Conservation (phyloP, 805 yeast species). For the Candida ficus region DNA sequence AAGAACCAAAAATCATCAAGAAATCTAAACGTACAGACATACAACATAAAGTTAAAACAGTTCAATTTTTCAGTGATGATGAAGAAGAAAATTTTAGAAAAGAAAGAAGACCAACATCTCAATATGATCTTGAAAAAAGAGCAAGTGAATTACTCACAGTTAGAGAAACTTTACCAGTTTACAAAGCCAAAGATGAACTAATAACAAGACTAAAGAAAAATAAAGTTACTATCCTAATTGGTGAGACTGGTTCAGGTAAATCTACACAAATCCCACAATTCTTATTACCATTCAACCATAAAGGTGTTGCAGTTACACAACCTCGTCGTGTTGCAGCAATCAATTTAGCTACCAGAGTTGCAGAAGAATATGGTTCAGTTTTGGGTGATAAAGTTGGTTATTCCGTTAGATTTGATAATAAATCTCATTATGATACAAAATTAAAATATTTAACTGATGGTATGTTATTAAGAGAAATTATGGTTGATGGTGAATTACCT, state of each 20-base stretch:
- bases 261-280: constrained; percentile 96
- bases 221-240: constrained; percentile 77
- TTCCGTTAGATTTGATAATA: constrained; percentile 85
- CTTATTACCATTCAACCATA: constrained; percentile 46
- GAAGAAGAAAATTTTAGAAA: constrained; percentile 25
- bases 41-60: constrained; percentile 23
- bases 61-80: constrained; percentile 33
- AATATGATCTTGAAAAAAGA: constrained; percentile 29
- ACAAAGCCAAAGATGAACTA: constrained; percentile 60
- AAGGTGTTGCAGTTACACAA: constrained; percentile 84
- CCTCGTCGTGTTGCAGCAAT: constrained; percentile 98
- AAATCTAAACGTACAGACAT: constrained; percentile 9
- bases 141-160: constrained; percentile 42
- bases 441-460: constrained; percentile 93
- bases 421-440: constrained; percentile 52
- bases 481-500: constrained; percentile 61
- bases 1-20: constrained; percentile 1
- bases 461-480: constrained; percentile 88
- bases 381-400: constrained; percentile 87
- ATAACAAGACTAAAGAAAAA: constrained; percentile 47
- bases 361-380: constrained; percentile 75
- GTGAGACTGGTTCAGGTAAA: constrained; percentile 98
- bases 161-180: constrained; percentile 69
- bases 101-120: constrained; percentile 15
- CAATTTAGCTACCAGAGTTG: constrained; percentile 85